Evolutionary conservation across 805 yeast species (phyloP), one percentile per base, ranked within the genome.

Genomic region (Candida silvatica): DNA sequence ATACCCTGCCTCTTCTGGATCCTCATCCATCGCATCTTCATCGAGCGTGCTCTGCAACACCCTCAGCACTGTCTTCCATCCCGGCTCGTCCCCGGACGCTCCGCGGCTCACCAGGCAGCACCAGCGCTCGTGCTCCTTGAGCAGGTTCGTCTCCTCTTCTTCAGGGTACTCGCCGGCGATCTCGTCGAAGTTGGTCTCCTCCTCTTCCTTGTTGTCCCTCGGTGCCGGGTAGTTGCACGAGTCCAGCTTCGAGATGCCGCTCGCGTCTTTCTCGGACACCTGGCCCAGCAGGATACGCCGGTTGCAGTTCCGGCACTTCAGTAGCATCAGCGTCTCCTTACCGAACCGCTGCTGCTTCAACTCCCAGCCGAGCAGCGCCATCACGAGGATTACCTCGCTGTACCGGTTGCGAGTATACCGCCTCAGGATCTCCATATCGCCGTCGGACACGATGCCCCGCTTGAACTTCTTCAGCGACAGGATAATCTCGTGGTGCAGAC

Each of bases 41-140:
- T 24, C 22, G 5, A 22, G 27, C 14, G 31, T 27, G 17, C 37
- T 31, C 17, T 35, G 18, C 20, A 40, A 20, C 28, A 19, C 27
- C 27, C 40, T 29, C 3, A 51, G 14, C 4, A 53, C 31, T 1
- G 35, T 37, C n/a, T 38, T 35, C 31, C 48, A 52, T 1, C 57
- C 56, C 3, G 17, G 20, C 6, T 20, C n/a, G 6, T 27, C 47
- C 35, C 9, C 27, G 30, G 14, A 25, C 24, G 22, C 32, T 36
- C 12, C 37, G 17, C 27, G 35, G 15, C 46, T 46, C 34, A 14
- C 44, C 37, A 51, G 47, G 32, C 64, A 55, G 25, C 64, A 61
- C 69, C 69, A 64, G 14, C 34, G 29, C 23, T 54, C 58, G 36
- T 62, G 68, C 25, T 62, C 68, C 6, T 42, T 43, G 4, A 55